Evolutionary conservation across 805 yeast genomes (phyloP).

Genomic region (Diddensiella caesifluorescens): DNA sequence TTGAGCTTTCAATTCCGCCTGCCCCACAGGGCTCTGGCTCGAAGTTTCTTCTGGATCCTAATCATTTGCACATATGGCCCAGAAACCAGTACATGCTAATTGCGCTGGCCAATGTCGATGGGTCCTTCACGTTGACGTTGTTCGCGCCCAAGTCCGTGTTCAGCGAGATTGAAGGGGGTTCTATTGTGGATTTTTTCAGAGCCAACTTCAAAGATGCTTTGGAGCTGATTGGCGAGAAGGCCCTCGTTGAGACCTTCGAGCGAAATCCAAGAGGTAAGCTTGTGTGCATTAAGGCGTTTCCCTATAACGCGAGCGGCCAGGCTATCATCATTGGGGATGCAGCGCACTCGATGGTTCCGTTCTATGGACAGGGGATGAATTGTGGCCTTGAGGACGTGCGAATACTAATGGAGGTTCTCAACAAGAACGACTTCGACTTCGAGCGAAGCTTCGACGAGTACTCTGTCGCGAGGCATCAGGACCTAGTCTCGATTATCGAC

Average conservation of each 20-base stretch:
- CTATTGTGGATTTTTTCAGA: constrained; percentile 52
- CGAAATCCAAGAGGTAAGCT: constrained; percentile 72
- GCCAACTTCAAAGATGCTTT: constrained; percentile 70
- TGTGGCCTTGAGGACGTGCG: constrained; percentile 91
- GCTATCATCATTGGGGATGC: constrained; percentile 83
- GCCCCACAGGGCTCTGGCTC: constrained; percentile 30
- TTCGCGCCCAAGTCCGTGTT: constrained; percentile 74
- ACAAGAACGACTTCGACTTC: constrained; percentile 37
- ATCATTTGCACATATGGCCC: constrained; percentile 92
- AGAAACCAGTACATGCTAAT: constrained; percentile 80
- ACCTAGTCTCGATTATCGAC: constrained; percentile 68
- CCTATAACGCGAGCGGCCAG: constrained; percentile 60
- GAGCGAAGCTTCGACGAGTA: constrained; percentile 50
- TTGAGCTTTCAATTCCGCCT: constrained; percentile 75
- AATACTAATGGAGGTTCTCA: constrained; percentile 49
- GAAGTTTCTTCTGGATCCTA: constrained; percentile 53
- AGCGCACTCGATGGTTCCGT: constrained; percentile 97
- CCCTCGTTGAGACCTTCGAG: constrained; percentile 45
- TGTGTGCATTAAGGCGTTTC: constrained; percentile 62
- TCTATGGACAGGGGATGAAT: constrained; percentile 96
- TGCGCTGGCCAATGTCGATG: constrained; percentile 79
- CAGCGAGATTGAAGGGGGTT: constrained; percentile 42
- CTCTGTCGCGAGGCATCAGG: constrained; percentile 52
- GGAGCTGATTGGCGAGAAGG: constrained; percentile 56
- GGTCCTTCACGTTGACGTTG: constrained; percentile 83